These are phyloP conservation scores for Solanum pennellii DNA, from an alignment of 257 asterid species.

Conservation along the genomic window DNA sequence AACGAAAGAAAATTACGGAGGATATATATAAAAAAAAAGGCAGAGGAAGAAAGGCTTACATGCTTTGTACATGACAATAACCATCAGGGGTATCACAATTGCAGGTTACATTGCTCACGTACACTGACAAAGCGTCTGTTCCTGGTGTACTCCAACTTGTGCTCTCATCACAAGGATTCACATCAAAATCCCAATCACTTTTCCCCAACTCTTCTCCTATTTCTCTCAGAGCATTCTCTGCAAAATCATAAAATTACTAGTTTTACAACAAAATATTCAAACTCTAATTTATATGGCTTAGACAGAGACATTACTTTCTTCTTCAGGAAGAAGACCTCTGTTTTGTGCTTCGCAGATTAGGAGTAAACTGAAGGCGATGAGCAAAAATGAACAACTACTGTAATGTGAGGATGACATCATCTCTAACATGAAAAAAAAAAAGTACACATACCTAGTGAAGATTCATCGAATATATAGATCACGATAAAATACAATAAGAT, in stretches of 20 bases:
- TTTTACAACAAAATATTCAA: neutral
- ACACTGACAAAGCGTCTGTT: neutral
- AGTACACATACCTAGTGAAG: neutral
- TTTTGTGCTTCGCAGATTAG: neutral
- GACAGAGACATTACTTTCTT: neutral
- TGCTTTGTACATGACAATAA: conserved; percentile 15
- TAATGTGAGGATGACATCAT: neutral
- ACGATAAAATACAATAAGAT: too few species aligned
- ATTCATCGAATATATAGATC: neutral
- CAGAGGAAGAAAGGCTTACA: conserved; percentile 6
- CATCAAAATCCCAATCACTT: conserved; percentile 9
- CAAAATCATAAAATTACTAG: neutral
- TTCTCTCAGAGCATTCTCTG: conserved; percentile 3
- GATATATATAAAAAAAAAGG: neutral
- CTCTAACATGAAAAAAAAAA: neutral
- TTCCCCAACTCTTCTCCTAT: conserved; percentile 9
- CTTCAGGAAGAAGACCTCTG: neutral
- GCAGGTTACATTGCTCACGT: conserved; percentile 2
- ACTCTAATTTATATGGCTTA: neutral
- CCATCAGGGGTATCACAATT: conserved; percentile 5
- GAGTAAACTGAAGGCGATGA: neutral
- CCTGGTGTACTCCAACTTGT: neutral
- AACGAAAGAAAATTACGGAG: too few species aligned
- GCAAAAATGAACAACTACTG: neutral
- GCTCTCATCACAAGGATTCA: conserved; percentile 2